Conservation (phyloP, 768 basidiomycete species). For the Pisolithus sp. region DNA sequence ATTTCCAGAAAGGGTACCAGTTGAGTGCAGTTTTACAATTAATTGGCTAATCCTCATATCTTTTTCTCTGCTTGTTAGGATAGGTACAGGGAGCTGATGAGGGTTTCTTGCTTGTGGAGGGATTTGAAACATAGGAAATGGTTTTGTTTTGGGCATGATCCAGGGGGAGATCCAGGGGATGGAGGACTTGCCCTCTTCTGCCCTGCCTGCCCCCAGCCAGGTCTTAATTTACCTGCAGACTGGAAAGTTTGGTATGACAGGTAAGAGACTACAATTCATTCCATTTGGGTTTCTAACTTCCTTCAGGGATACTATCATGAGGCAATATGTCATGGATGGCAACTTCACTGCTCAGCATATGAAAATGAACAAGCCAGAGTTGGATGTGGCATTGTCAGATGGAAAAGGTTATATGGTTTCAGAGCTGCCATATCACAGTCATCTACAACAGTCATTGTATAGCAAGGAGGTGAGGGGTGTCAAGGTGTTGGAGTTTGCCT, state of each 20-base stretch:
- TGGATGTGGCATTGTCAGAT: conserved; percentile 21
- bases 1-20: background rate
- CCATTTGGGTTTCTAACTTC: no score
- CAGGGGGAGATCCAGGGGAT: background rate
- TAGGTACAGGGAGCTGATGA: conserved; percentile 7
- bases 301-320: no score
- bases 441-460: conserved; percentile 8
- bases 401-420: conserved; percentile 24
- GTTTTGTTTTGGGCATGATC: conserved; percentile 7
- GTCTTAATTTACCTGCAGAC: conserved; percentile 17
- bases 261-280: no score
- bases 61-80: background rate
- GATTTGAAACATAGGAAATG: conserved; percentile 2
- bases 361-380: conserved; percentile 15
- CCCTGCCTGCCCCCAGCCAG: conserved; percentile 22
- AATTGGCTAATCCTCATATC: no score
- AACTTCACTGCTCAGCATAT: conserved; percentile 12
- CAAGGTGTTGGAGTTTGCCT: background rate
- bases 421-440: conserved; percentile 12
- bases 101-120: background rate
- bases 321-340: no score
- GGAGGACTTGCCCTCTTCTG: conserved; percentile 18
- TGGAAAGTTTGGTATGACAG: conserved; percentile 13
- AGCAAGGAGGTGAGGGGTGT: conserved; percentile 1
- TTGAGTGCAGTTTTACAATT: no score